phyloP scores from a whole-genome alignment of 2,329 filamentous ascomycete species.

The Chalaropsis thielavioides region DNA sequence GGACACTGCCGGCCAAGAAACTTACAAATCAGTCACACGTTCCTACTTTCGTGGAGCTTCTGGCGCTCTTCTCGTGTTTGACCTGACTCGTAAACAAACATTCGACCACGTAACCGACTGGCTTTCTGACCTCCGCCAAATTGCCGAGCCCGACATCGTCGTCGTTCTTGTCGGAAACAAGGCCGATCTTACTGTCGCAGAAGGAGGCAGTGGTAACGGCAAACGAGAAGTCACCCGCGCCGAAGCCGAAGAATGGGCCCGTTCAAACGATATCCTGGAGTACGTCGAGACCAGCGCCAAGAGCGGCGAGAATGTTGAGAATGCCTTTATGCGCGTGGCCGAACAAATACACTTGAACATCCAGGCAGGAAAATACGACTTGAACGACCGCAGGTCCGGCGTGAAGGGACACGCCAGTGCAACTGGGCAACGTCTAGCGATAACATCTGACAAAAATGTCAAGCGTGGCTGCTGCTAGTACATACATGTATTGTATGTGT shows the following conservation, averaged over 20 bases:
- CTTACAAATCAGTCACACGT: constrained; percentile 89
- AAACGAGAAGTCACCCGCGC: constrained; percentile 66
- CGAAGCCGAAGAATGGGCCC: constrained; percentile 85
- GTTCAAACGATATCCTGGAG: constrained; percentile 68
- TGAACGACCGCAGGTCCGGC: constrained; percentile 82
- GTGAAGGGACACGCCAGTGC: constrained; percentile 59
- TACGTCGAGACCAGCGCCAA: constrained; percentile 97
- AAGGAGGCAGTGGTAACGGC: constrained; percentile 19
- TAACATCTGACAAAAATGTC: constrained; percentile 27
- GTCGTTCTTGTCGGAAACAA: constrained; percentile 95
- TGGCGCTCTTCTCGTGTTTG: constrained; percentile 72
- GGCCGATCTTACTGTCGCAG: constrained; percentile 53
- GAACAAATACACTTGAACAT: constrained; percentile 96
- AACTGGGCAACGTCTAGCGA: constrained; percentile 31
- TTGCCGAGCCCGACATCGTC: constrained; percentile 89
- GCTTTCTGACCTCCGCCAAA: constrained; percentile 85
- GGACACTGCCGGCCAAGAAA: constrained; percentile 95
- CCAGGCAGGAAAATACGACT: constrained; percentile 82
- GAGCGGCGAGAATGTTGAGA: constrained; percentile 84
- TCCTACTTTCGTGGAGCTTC: constrained; percentile 77
- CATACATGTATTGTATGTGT: not conserved
- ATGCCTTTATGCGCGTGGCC: constrained; percentile 82
- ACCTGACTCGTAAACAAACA: constrained; percentile 73
- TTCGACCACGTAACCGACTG: constrained; percentile 83
- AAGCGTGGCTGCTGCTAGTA: constrained; percentile 36